Base-by-base conservation (phyloP, 352 stramenopile genomes). In the Globisporangium rhizosaccharum region DNA sequence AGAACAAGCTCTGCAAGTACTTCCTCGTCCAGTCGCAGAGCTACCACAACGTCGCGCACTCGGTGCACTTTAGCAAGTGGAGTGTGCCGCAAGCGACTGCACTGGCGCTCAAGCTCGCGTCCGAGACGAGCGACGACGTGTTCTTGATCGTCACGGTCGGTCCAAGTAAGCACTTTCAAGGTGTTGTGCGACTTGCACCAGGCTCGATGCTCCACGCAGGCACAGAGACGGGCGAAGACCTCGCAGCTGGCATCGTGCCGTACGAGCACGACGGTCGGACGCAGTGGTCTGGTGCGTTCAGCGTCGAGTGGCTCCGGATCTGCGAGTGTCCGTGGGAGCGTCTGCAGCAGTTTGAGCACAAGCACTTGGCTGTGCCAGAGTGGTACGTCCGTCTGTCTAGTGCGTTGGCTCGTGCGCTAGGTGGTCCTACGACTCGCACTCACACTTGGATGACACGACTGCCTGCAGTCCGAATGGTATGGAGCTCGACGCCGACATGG, bases 271-370 rank as follows among this genome's bases (percentile, higher is more conserved):
- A 87, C 9, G 70, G 67, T 0, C 77, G 82, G 57, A 50, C 47
- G 0, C 53, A 73, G 47, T 95, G 86, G 86, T 58, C 67, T 3
- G 80, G 80, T 1, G 68, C 71, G 0, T 93, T 96, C 66, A 63
- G 67, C 26, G 65, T 96, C 51, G 82, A 94, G 39, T 96, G 86
- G 86, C 69, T 96, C 30, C 79, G 82, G n/a, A 90, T 91, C 18
- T 94, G 84, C 47, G 85, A 96, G 54, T 93, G 84, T 67, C 86
- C 86, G 9, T 96, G 83, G 80, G 79, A 92, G n/a, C 79, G 81
- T 3, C 68, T 93, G 7, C 68, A 72, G 4, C 70, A 87, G 45
- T 88, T 84, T 53, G 84, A 90, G 37, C 85, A 90, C 63, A 85
- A 90, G 57, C 68, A 77, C 9, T 50, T 91, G 9, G 51, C 66